A percentile compares a stretch with the other conserved stretches of the same genome.
Evolutionary conservation across 2,329 filamentous ascomycete genomes (phyloP).

Genomic region (Penicillium vulpinum): DNA sequence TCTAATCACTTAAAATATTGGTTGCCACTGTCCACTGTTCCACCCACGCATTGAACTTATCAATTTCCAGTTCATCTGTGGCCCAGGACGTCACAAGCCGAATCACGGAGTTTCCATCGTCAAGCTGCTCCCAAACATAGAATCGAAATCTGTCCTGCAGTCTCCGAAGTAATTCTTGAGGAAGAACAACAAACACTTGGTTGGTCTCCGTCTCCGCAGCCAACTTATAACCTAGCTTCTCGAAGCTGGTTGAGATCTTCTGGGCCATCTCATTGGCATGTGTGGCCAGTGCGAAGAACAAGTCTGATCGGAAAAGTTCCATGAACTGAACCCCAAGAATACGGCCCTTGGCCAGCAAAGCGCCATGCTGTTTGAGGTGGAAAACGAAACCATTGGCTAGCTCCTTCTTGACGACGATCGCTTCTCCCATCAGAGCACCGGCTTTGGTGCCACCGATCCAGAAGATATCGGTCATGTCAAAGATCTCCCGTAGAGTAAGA

Average conservation of each 20-base stretch:
- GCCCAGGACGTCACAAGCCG: constrained; percentile 55
- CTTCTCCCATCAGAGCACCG: constrained; percentile 53
- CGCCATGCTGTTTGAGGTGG: constrained; percentile 55
- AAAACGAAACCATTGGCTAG: constrained; percentile 53
- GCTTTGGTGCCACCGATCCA: constrained; percentile 58
- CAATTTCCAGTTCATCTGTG: constrained; percentile 47
- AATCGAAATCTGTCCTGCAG: constrained; percentile 50
- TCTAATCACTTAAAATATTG: constrained; percentile 5
- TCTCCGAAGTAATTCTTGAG: constrained; percentile 38
- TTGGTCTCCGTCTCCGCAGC: constrained; percentile 53
- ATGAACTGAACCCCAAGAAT: constrained; percentile 54
- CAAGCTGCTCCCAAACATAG: constrained; percentile 51
- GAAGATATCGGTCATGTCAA: constrained; percentile 54
- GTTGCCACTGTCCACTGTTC: constrained; percentile 27
- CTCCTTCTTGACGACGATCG: constrained; percentile 50
- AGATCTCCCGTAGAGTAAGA: constrained; percentile 47
- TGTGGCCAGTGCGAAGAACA: constrained; percentile 51
- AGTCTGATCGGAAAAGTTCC: constrained; percentile 48
- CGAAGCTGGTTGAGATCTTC: constrained; percentile 47
- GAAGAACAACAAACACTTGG: constrained; percentile 53
- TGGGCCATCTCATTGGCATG: constrained; percentile 50
- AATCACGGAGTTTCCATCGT: constrained; percentile 44
- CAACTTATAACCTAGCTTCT: constrained; percentile 44
- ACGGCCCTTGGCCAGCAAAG: constrained; percentile 52
- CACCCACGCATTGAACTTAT: constrained; percentile 36